These are phyloP conservation scores for Plectosphaerella sp. DNA, from an alignment of 2,329 filamentous ascomycete genomes.

Conservation along the genomic window DNA sequence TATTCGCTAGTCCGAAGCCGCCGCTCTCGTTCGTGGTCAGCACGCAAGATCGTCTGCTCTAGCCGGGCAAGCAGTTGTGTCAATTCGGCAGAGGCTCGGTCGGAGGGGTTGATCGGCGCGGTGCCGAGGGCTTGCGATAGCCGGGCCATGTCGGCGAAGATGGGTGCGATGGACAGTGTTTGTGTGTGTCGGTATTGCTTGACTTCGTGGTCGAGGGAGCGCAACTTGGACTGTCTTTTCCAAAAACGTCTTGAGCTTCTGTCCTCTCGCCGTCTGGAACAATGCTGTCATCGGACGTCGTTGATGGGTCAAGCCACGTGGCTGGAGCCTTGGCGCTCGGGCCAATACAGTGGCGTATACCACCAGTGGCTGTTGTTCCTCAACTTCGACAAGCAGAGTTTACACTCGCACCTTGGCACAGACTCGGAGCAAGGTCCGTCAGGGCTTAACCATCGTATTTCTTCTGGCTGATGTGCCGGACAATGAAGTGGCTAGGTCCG, in stretches of 20 bases:
- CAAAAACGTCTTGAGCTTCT: constrained; percentile 7
- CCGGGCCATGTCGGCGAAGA: constrained; percentile 5
- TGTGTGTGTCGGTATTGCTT: background rate
- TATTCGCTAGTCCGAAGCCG: constrained; percentile 58
- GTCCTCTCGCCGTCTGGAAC: background rate
- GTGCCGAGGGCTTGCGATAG: constrained; percentile 4
- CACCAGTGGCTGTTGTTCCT: too few relatives aligned
- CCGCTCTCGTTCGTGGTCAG: constrained; percentile 54
- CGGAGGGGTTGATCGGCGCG: constrained; percentile 13
- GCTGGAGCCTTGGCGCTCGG: constrained; percentile 10
- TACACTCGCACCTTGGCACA: too few relatives aligned
- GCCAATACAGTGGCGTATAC: too few relatives aligned
- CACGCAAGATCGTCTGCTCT: constrained; percentile 59
- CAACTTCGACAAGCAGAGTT: too few relatives aligned
- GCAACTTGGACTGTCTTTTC: background rate
- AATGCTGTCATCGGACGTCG: constrained; percentile 7
- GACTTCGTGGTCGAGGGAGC: background rate
- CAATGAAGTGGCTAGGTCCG: too few relatives aligned
- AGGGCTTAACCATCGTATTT: too few relatives aligned
- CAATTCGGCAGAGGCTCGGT: constrained; percentile 43
- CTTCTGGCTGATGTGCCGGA: too few relatives aligned
- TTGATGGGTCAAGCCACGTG: constrained; percentile 11
- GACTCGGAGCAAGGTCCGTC: too few relatives aligned
- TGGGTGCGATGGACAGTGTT: background rate
- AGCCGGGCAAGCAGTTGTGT: constrained; percentile 61